Base-by-base conservation (phyloP, 192 early-diverging fungal genomes). In the Linnemannia elongata region DNA sequence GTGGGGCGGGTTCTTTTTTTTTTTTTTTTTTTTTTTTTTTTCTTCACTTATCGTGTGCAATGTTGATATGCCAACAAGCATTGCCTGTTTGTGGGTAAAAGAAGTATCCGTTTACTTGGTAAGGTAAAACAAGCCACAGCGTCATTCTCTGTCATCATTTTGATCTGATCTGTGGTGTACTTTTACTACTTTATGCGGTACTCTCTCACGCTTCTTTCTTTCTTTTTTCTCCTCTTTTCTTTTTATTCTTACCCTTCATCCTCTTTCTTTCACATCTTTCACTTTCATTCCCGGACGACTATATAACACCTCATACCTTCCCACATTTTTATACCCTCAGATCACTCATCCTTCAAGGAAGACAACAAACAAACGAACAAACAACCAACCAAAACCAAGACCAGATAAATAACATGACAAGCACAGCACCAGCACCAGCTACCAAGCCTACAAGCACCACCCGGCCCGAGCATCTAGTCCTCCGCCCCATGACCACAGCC, bases 381-480 rank as follows among this genome's bases (percentile, higher is more conserved):
- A 7, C 54, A 55, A 20, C 6, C 54, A 55, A 20, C 2, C 30
- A 74, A 47, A 9, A 55, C 17, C 24, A 20, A 20, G 5, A 5
- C 2, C 47, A 52, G 47, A 6, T 0, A 66, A 30, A 27, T 9
- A 66, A 35, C 30, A 79, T 78, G 78, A 13, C 78, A 27, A 38
- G 33, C 22, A 54, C 71, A 57, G 36, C 36, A 71, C 15, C 39
- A 24, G 22, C 80, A 55, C 47, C 38, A 39, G 38, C 41, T n/a
- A 27, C 49, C 39, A 75, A 27, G 22, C 73, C 42, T 49, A 15
- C 42, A 49, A 22, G 39, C 44, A 45, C 10, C 44, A 45, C 44
- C 4, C 83, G 79, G 30, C 80, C 80, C 15, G 72, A 81, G 44
- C 79, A 87, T 39, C 55, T 87, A 30, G 63, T 81, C 2, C 45